Conservation (phyloP, 2,329 filamentous ascomycete species). For the Exophiala mesophila region DNA sequence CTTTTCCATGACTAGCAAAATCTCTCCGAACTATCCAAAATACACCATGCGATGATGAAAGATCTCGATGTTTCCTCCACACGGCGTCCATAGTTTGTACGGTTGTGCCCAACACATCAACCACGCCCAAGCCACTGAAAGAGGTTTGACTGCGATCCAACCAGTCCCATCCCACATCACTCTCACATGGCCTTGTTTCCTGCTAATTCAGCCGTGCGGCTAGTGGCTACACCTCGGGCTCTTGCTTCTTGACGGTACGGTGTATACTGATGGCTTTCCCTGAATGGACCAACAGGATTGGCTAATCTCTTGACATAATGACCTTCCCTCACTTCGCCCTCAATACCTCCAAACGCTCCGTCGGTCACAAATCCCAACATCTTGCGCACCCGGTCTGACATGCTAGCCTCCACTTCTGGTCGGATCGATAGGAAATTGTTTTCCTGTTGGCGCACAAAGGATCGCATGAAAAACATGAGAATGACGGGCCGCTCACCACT, state of each 20-base stretch:
- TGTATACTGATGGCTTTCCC: constrained; percentile 12
- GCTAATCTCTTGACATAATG: constrained; percentile 11
- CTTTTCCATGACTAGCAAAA: too few species aligned
- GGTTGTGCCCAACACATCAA: too few species aligned
- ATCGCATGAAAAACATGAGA: constrained; percentile 32
- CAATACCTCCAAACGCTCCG: constrained; percentile 13
- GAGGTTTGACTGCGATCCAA: too few species aligned
- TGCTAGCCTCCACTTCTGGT: constrained; percentile 28
- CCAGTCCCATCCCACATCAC: too few species aligned
- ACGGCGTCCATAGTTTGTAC: too few species aligned
- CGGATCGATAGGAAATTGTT: constrained; percentile 30
- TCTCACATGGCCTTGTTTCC: constrained; percentile 1
- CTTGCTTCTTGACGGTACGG: constrained; percentile 9
- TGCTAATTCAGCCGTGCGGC: constrained; percentile 5
- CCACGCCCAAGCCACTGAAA: too few species aligned
- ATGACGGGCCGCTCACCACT: constrained; percentile 27
- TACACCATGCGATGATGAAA: too few species aligned
- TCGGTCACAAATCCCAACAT: constrained; percentile 10
- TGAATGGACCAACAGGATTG: constrained; percentile 13
- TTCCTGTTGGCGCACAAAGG: constrained; percentile 31
- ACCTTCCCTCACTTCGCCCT: constrained; percentile 15
- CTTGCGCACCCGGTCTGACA: constrained; percentile 24
- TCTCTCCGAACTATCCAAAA: too few species aligned
- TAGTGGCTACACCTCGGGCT: neutral
- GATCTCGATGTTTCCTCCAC: too few species aligned